Evolutionary conservation across 345 rosid genomes (phyloP).

Genomic region (Cardamine occulta): DNA sequence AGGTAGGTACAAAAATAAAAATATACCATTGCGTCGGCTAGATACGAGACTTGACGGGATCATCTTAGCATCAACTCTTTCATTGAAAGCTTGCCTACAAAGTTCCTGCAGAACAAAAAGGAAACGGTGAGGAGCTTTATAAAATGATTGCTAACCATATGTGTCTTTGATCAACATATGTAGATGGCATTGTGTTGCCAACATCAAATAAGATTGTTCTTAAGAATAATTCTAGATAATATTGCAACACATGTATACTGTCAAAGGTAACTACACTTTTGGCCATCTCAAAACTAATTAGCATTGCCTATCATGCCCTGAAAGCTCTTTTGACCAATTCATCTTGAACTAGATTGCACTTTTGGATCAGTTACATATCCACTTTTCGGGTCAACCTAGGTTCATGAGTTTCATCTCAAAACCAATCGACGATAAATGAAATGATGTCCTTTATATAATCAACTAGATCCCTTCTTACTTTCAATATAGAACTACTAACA

Average conservation of each 20-base stretch:
- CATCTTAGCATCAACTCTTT: slow-evolving; percentile 58
- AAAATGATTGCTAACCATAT: background rate
- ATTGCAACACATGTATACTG: slow-evolving; percentile 24
- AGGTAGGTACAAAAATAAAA: slow-evolving; percentile 12
- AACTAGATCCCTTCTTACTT: slow-evolving; percentile 7
- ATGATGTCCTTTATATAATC: background rate
- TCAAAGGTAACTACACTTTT: background rate
- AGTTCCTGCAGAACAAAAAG: slow-evolving; percentile 48
- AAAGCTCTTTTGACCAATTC: slow-evolving; percentile 11
- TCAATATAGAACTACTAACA: slow-evolving; percentile 4
- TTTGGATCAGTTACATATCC: slow-evolving; percentile 2
- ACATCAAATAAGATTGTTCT: slow-evolving; percentile 1
- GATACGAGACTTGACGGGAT: slow-evolving; percentile 45
- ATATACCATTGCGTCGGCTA: slow-evolving; percentile 52
- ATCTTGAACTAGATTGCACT: background rate
- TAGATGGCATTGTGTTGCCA: slow-evolving; percentile 7
- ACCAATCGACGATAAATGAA: background rate
- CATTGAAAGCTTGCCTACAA: slow-evolving; percentile 53
- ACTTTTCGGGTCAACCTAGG: slow-evolving; percentile 10
- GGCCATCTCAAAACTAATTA: slow-evolving; percentile 4
- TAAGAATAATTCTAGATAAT: background rate
- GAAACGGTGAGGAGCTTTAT: slow-evolving; percentile 18
- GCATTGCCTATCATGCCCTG: background rate
- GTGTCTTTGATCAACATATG: slow-evolving; percentile 7
- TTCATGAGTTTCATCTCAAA: background rate